Base-by-base conservation (phyloP, 177 flowering plant species). In the Vitis hybrid region DNA sequence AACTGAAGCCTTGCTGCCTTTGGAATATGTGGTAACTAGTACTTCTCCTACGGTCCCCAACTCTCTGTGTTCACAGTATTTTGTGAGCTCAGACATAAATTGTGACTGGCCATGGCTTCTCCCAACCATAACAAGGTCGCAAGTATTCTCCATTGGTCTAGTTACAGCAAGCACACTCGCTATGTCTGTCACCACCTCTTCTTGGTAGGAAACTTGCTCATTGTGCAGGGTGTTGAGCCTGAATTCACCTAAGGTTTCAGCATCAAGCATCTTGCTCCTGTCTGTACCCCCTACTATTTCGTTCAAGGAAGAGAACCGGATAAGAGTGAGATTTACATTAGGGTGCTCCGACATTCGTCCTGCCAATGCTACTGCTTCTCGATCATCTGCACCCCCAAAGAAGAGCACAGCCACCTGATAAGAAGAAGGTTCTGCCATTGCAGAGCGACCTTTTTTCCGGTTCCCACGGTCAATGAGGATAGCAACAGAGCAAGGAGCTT, bases 401-500 rank as follows among this genome's bases (percentile, higher is more conserved):
- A 85, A 85, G 32, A 83, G 58, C 48, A 75, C 79, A 6, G 66
- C 74, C n/a, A 85, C 78, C 1, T 56, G 51, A 19, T 66, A 57
- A 13, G 15, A 27, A 3, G 62, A 49, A 16, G 68, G 57, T 27
- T 62, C 54, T 27, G 48, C 35, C 1, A 51, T 18, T 3, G 18
- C 40, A 10, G 65, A 49, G 0, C 24, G 56, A 10, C 9, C 30
- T 1, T 68, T 69, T 52, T 58, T 62, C 52, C 10, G 35, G 15
- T 62, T 64, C 40, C 68, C 72, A 11, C 65, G 69, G 52, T 81
- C 86, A n/a, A 83, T 60, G 4, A 85, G 74, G 18, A 85, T 56
- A 1, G 86, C 88, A 2, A 85, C 86, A 13, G 88, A 81, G 68
- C 86, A 85, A 54, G 88, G 88, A 50, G 88, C 88, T 32, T 78